Percentiles rank a stretch among this genome's conserved stretches.
Conservation (phyloP, 345 rosid species). For the Bruguiera gymnorhiza region DNA sequence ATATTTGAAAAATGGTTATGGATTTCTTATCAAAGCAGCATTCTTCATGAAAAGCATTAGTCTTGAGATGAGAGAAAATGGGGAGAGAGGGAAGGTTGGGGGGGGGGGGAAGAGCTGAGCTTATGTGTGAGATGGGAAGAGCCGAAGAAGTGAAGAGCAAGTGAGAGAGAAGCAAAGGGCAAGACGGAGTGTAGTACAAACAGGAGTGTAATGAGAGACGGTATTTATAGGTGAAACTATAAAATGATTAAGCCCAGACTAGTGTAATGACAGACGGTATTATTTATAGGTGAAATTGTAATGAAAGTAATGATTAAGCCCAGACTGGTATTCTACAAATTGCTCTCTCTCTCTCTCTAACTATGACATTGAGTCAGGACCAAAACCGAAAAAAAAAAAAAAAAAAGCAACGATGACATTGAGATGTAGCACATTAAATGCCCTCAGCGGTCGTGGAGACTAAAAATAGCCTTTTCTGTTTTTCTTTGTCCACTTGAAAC, state of each 20-base stretch:
- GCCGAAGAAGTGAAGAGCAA: slow-evolving; percentile 4
- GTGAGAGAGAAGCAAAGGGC: not conserved
- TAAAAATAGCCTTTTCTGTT: slow-evolving; percentile 13
- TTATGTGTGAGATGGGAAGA: not conserved
- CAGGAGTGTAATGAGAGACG: slow-evolving; percentile 27
- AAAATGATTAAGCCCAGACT: slow-evolving; percentile 58
- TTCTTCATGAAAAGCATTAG: not conserved
- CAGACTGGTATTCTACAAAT: slow-evolving; percentile 45
- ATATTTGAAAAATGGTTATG: not conserved
- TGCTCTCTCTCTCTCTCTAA: slow-evolving; percentile 18
- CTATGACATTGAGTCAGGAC: slow-evolving; percentile 28
- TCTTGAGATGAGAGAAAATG: not conserved
- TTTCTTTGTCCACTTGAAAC: not conserved
- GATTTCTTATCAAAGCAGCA: not conserved
- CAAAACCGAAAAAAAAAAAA: too few species aligned
- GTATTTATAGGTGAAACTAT: slow-evolving; percentile 47
- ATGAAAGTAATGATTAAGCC: slow-evolving; percentile 50
- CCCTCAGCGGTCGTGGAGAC: slow-evolving; percentile 42
- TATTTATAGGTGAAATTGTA: slow-evolving; percentile 44
- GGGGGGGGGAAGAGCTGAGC: too few species aligned
- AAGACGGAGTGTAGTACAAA: slow-evolving; percentile 16
- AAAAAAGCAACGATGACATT: slow-evolving; percentile 24
- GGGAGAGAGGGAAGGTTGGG: too few species aligned
- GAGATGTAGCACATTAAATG: slow-evolving; percentile 53
- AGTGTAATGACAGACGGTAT: slow-evolving; percentile 39